Conservation (phyloP, 1,284 basidiomycete species). For the Fomitopsis schrenkii region DNA sequence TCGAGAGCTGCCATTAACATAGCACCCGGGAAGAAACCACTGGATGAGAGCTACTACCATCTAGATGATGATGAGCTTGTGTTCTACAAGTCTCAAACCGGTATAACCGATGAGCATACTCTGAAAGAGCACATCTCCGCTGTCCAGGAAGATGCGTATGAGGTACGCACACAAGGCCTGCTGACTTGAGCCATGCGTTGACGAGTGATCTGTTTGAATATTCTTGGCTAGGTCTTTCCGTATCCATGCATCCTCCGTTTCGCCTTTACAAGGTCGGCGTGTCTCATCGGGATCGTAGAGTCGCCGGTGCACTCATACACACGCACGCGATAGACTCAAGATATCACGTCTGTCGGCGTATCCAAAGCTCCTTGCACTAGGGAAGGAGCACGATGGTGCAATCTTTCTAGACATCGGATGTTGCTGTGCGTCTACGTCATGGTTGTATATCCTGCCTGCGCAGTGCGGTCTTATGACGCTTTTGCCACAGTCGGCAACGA, state of each 20-base stretch:
- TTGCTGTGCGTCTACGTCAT: slow-evolving; percentile 36
- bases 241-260: slow-evolving; percentile 17
- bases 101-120: slow-evolving; percentile 12
- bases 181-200: too few species aligned
- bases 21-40: background rate
- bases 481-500: slow-evolving; percentile 36
- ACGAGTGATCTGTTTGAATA: background rate
- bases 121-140: slow-evolving; percentile 12
- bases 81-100: slow-evolving; percentile 15
- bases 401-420: slow-evolving; percentile 42
- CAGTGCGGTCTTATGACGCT: background rate
- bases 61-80: slow-evolving; percentile 11
- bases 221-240: slow-evolving; percentile 5
- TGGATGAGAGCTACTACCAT: slow-evolving; percentile 6
- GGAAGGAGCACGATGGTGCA: slow-evolving; percentile 31
- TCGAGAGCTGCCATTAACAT: background rate
- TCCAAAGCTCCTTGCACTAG: slow-evolving; percentile 32
- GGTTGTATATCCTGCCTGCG: background rate
- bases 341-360: slow-evolving; percentile 12
- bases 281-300: background rate
- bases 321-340: slow-evolving; percentile 8
- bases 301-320: background rate
- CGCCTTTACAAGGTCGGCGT: slow-evolving; percentile 11
- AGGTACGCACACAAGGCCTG: background rate
- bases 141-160: slow-evolving; percentile 13